Conservation (phyloP, 345 rosid species). For the Eutrema heterophyllum region DNA sequence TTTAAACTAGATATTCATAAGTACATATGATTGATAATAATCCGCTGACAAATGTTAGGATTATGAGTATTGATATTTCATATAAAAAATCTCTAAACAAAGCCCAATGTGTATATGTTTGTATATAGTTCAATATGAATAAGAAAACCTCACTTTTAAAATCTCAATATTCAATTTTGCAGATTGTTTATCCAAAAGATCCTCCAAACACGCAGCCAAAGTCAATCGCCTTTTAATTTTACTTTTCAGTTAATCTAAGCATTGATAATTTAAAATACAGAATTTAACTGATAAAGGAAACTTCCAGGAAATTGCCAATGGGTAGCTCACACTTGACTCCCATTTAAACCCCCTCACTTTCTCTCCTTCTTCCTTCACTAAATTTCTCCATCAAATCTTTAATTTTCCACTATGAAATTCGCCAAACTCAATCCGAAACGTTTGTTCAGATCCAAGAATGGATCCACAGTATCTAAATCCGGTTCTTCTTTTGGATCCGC, state of each 20-base stretch:
- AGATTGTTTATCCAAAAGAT: not conserved
- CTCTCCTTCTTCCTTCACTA: slow-evolving; percentile 6
- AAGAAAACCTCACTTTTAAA: too few species aligned
- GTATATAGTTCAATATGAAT: too few species aligned
- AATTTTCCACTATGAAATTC: slow-evolving; percentile 36
- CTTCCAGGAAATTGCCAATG: slow-evolving; percentile 73
- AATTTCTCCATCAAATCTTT: not conserved
- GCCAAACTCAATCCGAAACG: slow-evolving; percentile 54
- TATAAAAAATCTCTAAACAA: too few species aligned
- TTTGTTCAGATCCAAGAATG: slow-evolving; percentile 45
- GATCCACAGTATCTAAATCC: slow-evolving; percentile 43
- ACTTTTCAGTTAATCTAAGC: not conserved
- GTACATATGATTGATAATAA: not conserved
- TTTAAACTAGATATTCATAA: too few species aligned
- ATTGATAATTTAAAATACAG: not conserved
- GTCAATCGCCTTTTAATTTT: not conserved
- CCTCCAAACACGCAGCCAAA: slow-evolving; percentile 11
- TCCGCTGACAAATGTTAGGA: not conserved
- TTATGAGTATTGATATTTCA: too few species aligned
- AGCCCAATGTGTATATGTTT: too few species aligned
- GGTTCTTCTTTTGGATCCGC: slow-evolving; percentile 44
- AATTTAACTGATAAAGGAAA: slow-evolving; percentile 38
- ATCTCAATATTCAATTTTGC: too few species aligned
- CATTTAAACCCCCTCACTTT: slow-evolving; percentile 41
- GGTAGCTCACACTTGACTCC: slow-evolving; percentile 18